phyloP scores from a whole-genome alignment of 139 green algal species.

The Limnomonas spitsbergensis region DNA sequence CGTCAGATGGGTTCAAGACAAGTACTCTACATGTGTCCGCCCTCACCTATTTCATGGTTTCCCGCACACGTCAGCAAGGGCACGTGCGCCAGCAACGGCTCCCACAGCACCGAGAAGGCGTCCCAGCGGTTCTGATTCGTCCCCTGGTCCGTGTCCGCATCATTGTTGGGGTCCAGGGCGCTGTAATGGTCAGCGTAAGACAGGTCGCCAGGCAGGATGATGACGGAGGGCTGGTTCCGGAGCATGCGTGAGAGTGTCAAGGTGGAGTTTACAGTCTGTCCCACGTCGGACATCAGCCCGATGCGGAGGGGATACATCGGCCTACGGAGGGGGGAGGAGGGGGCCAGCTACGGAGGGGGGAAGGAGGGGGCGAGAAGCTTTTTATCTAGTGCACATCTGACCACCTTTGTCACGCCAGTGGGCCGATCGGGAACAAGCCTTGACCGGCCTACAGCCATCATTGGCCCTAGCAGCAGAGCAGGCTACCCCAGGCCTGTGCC shows the following conservation, averaged over 20 bases:
- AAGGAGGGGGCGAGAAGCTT: background rate
- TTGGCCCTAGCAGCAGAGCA: too few species aligned
- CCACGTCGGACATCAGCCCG: background rate
- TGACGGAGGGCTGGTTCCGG: background rate
- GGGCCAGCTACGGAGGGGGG: background rate
- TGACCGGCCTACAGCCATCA: too few species aligned
- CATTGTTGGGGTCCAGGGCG: background rate
- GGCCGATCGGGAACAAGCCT: background rate
- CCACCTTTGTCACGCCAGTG: background rate
- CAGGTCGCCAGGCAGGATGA: background rate
- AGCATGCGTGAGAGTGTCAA: background rate
- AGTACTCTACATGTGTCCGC: slow-evolving; percentile 18
- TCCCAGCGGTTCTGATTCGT: slow-evolving; percentile 43
- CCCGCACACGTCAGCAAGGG: slow-evolving; percentile 23
- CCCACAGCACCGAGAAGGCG: slow-evolving; percentile 21
- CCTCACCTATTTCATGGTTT: slow-evolving; percentile 35
- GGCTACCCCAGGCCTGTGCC: too few species aligned
- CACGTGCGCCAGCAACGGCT: slow-evolving; percentile 11
- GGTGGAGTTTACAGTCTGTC: background rate
- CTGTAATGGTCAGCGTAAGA: slow-evolving; percentile 34
- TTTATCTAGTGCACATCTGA: background rate
- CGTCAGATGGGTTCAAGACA: slow-evolving; percentile 23
- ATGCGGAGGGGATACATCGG: background rate
- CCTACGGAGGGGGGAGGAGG: background rate
- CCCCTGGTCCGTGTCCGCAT: background rate